Percentiles rank a stretch among this genome's conserved stretches.
Conservation (phyloP, 2,329 filamentous ascomycete species). For the Phoma sp. region DNA sequence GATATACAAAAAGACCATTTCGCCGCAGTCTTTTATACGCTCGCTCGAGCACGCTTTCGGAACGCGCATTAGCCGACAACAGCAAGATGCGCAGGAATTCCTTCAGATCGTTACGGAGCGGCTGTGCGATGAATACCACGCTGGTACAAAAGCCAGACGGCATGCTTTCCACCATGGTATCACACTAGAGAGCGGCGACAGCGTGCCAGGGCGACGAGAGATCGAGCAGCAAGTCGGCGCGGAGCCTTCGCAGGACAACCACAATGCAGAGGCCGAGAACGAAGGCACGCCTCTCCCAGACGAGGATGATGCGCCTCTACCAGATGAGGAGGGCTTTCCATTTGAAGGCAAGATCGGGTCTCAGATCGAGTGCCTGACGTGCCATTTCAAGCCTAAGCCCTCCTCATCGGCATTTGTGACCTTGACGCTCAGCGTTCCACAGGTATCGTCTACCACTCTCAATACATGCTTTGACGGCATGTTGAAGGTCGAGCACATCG, state of each 20-base stretch:
- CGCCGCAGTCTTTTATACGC: constrained; percentile 80
- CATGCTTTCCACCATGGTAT: constrained; percentile 53
- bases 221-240: constrained; percentile 35
- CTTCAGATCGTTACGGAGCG: constrained; percentile 91
- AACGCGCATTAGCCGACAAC: constrained; percentile 88
- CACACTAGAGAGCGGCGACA: constrained; percentile 25
- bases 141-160: constrained; percentile 74
- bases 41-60: constrained; percentile 85
- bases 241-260: constrained; percentile 29
- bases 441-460: constrained; percentile 76
- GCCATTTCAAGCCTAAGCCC: constrained; percentile 86
- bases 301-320: background rate
- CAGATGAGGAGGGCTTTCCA: constrained; percentile 76
- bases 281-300: constrained; percentile 14
- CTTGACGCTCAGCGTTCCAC: constrained; percentile 88
- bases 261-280: constrained; percentile 40
- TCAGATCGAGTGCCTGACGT: constrained; percentile 92
- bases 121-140: constrained; percentile 91
- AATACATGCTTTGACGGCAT: constrained; percentile 91
- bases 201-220: constrained; percentile 27
- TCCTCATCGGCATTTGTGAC: constrained; percentile 87
- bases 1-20: constrained; percentile 91
- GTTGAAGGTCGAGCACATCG: constrained; percentile 93
- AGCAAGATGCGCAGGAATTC: constrained; percentile 98
- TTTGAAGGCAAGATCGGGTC: constrained; percentile 92